Conservation (phyloP, 2,329 filamentous ascomycete genomes). For the Xylariaceae sp. region DNA sequence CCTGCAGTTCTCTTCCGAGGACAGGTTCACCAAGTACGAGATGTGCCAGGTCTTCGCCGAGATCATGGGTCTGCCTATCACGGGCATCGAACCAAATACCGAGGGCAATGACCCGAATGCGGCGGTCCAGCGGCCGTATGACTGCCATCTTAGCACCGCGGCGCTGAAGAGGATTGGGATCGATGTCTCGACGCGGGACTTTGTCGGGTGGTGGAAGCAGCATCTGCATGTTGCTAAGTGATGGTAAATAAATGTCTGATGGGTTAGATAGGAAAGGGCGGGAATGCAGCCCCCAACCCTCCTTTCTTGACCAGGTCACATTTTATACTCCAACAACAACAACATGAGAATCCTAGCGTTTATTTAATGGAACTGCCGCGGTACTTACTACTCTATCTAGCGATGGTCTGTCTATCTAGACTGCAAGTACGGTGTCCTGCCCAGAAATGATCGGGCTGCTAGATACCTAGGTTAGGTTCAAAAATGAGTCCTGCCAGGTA, state of each 20-base stretch:
- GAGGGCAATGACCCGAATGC: slow-evolving; percentile 68
- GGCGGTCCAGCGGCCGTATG: slow-evolving; percentile 73
- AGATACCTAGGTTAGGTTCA: too few relatives aligned
- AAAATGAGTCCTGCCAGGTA: too few relatives aligned
- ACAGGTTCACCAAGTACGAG: slow-evolving; percentile 82
- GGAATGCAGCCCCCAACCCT: too few relatives aligned
- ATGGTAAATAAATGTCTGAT: slow-evolving; percentile 37
- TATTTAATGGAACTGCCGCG: too few relatives aligned
- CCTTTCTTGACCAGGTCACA: too few relatives aligned
- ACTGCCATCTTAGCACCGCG: slow-evolving; percentile 79
- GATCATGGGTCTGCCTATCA: slow-evolving; percentile 69
- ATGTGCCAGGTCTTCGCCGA: slow-evolving; percentile 75
- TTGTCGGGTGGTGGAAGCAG: slow-evolving; percentile 74
- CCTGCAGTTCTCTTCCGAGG: slow-evolving; percentile 82
- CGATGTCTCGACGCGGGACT: slow-evolving; percentile 67
- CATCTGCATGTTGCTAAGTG: slow-evolving; percentile 52
- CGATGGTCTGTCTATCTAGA: too few relatives aligned
- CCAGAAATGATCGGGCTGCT: too few relatives aligned
- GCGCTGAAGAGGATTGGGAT: slow-evolving; percentile 68
- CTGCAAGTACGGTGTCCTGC: too few relatives aligned
- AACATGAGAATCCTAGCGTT: too few relatives aligned
- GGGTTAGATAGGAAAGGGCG: too few relatives aligned
- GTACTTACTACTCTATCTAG: too few relatives aligned
- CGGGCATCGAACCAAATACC: slow-evolving; percentile 62
- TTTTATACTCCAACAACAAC: too few relatives aligned